phyloP scores from a whole-genome alignment of 2,329 filamentous ascomycete species.

The Zymoseptoria passerinii region DNA sequence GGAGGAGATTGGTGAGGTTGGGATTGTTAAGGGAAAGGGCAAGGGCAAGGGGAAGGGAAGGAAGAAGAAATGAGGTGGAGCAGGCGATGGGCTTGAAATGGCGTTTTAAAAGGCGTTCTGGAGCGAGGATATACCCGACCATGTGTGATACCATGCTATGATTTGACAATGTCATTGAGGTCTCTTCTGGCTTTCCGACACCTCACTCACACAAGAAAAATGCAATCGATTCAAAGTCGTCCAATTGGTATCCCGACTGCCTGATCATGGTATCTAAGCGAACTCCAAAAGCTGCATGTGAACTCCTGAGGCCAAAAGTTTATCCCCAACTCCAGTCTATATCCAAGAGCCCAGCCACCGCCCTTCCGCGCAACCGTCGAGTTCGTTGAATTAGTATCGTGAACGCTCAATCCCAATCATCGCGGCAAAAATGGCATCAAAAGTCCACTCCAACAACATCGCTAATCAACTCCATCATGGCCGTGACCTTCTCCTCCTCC shows the following conservation, averaged over 20 bases:
- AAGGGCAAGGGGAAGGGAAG: conserved; percentile 46
- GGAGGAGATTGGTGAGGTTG: conserved; percentile 63
- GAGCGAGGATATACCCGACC: not conserved
- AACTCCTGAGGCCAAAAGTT: not conserved
- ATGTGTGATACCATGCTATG: not conserved
- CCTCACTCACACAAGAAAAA: no score
- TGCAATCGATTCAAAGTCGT: not conserved
- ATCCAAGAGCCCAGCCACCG: no score
- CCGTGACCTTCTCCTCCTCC: conserved; percentile 47
- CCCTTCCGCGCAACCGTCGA: not conserved
- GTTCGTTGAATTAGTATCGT: not conserved
- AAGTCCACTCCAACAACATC: conserved; percentile 4
- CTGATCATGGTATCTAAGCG: not conserved
- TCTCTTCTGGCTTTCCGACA: not conserved
- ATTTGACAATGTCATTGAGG: not conserved
- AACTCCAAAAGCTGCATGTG: not conserved
- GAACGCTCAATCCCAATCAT: not conserved
- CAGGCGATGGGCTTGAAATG: not conserved
- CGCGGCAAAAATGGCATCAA: not conserved
- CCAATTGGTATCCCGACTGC: not conserved
- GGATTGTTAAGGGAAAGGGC: conserved; percentile 36
- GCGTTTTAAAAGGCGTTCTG: not conserved
- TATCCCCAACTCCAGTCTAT: not conserved
- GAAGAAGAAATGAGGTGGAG: conserved; percentile 25
- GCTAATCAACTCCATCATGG: conserved; percentile 31